These are phyloP conservation scores for Pichia inconspicua DNA, from an alignment of 1,139 yeast genomes.

Conservation along the genomic window DNA sequence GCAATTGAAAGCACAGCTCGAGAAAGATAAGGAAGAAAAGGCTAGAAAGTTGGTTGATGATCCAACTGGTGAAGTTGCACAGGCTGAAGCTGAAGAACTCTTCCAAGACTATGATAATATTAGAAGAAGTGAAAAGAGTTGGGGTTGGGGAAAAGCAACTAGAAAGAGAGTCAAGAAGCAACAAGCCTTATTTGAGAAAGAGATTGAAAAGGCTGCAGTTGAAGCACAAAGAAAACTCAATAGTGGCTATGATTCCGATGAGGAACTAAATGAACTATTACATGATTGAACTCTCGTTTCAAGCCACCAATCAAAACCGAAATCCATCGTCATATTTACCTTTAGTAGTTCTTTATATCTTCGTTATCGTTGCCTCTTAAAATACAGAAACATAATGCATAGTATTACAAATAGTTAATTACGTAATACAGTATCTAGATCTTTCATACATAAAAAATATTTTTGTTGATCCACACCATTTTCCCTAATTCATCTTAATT, in stretches of 20 bases:
- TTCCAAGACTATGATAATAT: slow-evolving; percentile 5
- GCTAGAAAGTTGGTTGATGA: slow-evolving; percentile 29
- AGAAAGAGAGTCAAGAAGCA: slow-evolving; percentile 50
- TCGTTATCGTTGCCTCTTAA: too few species aligned
- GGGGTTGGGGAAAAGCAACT: slow-evolving; percentile 78
- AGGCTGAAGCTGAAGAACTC: slow-evolving; percentile 15
- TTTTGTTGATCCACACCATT: neutral
- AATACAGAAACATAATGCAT: too few species aligned
- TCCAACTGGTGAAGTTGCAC: slow-evolving; percentile 12
- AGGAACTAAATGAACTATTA: slow-evolving; percentile 57
- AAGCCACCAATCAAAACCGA: neutral
- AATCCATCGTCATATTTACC: too few species aligned
- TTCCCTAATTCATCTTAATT: too few species aligned
- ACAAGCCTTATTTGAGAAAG: slow-evolving; percentile 44
- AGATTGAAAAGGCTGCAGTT: slow-evolving; percentile 27
- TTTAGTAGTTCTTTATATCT: too few species aligned
- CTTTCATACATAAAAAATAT: too few species aligned
- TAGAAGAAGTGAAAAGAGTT: slow-evolving; percentile 33
- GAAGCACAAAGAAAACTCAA: slow-evolving; percentile 27
- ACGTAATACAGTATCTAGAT: too few species aligned
- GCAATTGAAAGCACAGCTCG: slow-evolving; percentile 45
- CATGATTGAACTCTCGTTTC: slow-evolving; percentile 33
- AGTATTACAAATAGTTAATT: too few species aligned
- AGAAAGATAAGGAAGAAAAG: slow-evolving; percentile 39
- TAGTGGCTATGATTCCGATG: slow-evolving; percentile 51